Evolutionary conservation across 257 asterid genomes (phyloP), one percentile per base, ranked within the genome.

Genomic region (Capsicum rhomboideum): DNA sequence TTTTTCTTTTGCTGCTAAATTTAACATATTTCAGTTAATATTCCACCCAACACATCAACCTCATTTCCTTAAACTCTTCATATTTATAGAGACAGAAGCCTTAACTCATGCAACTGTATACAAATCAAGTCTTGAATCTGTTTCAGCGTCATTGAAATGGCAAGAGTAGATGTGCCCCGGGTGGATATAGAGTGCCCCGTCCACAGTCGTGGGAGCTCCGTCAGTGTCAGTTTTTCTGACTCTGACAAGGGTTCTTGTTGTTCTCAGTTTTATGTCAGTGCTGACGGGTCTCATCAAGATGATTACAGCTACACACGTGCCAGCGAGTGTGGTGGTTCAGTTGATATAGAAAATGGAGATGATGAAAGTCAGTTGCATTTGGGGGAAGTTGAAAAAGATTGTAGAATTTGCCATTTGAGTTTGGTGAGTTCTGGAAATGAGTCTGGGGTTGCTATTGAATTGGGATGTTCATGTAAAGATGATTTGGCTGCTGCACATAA

Each of bases 401-500:
- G 98, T 59, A 86, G 98, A 79, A 95, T 95, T 88, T 95, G 98
- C 49, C 98, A 92, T 81, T 82, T 95, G 92, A 90, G 97, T 71
- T 89, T 93, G 90, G 90, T 89, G 31, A 91, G 91, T 17, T 80
- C 87, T 14, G 91, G 89, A 84, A 90, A 92, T 23, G 91, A 88
- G 74, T 83, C 86, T 79, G 98, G 95, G 12, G 82, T 89, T 83
- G 88, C 98, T 59, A 95, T 95, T 89, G 93, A 95, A 66, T 83
- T 95, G 89, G 98, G 98, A 0, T 95, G 97, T 86, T 92, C 93
- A 37, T 95, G 98, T 82, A 95, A 95, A 89, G 93, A 91, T 84
- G 98, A 95, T 84, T 90, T 95, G 77, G 98, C 97, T 88, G 92
- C 93, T 88, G 96, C 97, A 68, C 98, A 95, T 85, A 92, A 83